Percentiles rank a stretch among this genome's conserved stretches.
Conservation (phyloP, 1,139 yeast genomes). For the Saccharomycopsis hybrid region DNA sequence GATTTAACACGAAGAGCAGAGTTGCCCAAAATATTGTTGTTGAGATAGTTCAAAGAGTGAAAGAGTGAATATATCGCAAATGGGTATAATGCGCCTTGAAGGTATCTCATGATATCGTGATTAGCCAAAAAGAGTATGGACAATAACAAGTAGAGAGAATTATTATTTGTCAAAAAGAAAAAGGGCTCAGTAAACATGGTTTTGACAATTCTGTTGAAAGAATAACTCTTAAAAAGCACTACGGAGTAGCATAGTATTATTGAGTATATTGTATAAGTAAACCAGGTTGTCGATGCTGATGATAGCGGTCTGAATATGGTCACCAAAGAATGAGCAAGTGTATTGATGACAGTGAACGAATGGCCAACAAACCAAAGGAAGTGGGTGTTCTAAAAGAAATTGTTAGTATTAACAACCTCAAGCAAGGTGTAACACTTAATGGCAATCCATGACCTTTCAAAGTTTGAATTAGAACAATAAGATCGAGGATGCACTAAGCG, state of each 20-base stretch:
- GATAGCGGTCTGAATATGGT: slow-evolving; percentile 6
- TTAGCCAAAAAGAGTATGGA: slow-evolving; percentile 10
- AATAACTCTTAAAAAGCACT: slow-evolving; percentile 16
- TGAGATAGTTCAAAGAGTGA: slow-evolving; percentile 48
- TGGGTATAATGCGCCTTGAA: slow-evolving; percentile 42
- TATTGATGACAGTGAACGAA: slow-evolving; percentile 2
- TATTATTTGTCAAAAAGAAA: slow-evolving; percentile 7
- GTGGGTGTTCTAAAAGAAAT: slow-evolving; percentile 10
- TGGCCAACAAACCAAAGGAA: slow-evolving; percentile 18
- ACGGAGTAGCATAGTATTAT: slow-evolving; percentile 12
- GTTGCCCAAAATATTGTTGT: slow-evolving; percentile 29
- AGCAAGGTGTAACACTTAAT: neutral
- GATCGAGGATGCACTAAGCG: too few relatives aligned
- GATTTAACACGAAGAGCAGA: neutral
- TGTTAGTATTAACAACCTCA: neutral
- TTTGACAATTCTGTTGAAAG: slow-evolving; percentile 4
- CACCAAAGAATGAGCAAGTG: slow-evolving; percentile 1
- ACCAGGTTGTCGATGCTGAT: neutral
- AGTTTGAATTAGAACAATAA: too few relatives aligned
- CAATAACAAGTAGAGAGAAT: slow-evolving; percentile 10
- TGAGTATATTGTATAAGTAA: slow-evolving; percentile 3
- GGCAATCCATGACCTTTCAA: too few relatives aligned
- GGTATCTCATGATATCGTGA: slow-evolving; percentile 10
- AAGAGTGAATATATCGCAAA: slow-evolving; percentile 52
- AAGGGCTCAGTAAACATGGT: slow-evolving; percentile 9